Conservation (phyloP, 2,329 filamentous ascomycete genomes). For the Claviceps capensis region DNA sequence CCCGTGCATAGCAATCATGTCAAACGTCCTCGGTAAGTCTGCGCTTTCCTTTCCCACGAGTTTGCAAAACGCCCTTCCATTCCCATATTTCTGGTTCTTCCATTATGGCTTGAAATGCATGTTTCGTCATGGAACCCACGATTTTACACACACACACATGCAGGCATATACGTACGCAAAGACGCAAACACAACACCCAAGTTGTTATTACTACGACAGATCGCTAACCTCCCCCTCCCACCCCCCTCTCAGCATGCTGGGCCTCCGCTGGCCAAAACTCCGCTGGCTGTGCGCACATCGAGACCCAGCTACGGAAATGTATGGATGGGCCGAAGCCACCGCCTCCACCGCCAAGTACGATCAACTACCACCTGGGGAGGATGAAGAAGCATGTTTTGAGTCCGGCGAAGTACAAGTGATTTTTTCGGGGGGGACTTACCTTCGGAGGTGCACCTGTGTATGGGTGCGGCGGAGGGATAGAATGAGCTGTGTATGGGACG, state of each 20-base stretch:
- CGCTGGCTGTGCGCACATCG: slow-evolving; percentile 42
- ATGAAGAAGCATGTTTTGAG: slow-evolving; percentile 57
- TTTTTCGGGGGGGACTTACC: too few relatives aligned
- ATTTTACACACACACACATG: too few relatives aligned
- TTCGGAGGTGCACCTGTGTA: too few relatives aligned
- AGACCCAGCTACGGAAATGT: slow-evolving; percentile 47
- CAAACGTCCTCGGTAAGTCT: slow-evolving; percentile 37
- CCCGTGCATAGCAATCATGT: slow-evolving; percentile 43
- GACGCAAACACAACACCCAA: background rate
- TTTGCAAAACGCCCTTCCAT: too few relatives aligned
- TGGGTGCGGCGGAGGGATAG: too few relatives aligned
- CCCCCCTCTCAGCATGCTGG: slow-evolving; percentile 53
- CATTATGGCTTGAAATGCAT: too few relatives aligned
- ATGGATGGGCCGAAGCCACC: slow-evolving; percentile 64
- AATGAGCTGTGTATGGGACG: too few relatives aligned
- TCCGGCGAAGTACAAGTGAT: slow-evolving; percentile 21
- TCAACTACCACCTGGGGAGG: slow-evolving; percentile 85
- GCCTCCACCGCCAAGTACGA: slow-evolving; percentile 48
- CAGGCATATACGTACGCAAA: background rate
- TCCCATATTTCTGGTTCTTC: too few relatives aligned
- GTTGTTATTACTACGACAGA: background rate
- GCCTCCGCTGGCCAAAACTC: slow-evolving; percentile 61
- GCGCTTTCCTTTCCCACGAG: too few relatives aligned
- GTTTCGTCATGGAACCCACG: too few relatives aligned
- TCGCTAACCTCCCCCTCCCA: background rate